phyloP scores from a whole-genome alignment of 331 rosid genomes.

The Quercus tomentella region DNA sequence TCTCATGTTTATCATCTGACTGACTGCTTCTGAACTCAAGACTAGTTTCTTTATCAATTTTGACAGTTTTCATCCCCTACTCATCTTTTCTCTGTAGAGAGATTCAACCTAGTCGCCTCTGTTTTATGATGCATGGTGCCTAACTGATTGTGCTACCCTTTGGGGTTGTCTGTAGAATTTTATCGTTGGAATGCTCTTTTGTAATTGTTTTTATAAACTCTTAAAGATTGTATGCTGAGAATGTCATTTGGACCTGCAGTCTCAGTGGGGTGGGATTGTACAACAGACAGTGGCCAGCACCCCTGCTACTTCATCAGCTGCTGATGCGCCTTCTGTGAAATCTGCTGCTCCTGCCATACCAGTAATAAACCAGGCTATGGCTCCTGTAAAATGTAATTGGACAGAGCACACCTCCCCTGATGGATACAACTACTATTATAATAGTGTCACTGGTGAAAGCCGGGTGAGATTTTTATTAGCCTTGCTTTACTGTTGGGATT shows the following conservation, averaged over 20 bases:
- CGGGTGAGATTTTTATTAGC: conserved; percentile 49
- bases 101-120: no score
- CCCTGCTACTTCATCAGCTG: conserved; percentile 34
- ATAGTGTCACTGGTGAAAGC: conserved; percentile 84
- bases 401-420: conserved; percentile 95
- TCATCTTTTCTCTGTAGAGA: no score
- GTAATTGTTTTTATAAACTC: neutral
- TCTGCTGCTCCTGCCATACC: conserved; percentile 44
- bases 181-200: neutral
- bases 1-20: neutral
- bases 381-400: conserved; percentile 69
- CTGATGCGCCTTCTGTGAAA: conserved; percentile 56
- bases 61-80: neutral
- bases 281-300: conserved; percentile 41
- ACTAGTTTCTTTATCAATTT: neutral
- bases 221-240: neutral
- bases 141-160: neutral
- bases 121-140: no score
- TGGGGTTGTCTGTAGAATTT: neutral
- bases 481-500: conserved; percentile 11
- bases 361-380: conserved; percentile 32
- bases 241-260: conserved; percentile 31
- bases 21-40: conserved; percentile 2
- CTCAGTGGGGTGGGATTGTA: conserved; percentile 60
- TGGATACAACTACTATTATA: conserved; percentile 89